These are phyloP conservation scores for Lumnitzera littorea DNA, from an alignment of 345 rosid genomes.

Conservation along the genomic window DNA sequence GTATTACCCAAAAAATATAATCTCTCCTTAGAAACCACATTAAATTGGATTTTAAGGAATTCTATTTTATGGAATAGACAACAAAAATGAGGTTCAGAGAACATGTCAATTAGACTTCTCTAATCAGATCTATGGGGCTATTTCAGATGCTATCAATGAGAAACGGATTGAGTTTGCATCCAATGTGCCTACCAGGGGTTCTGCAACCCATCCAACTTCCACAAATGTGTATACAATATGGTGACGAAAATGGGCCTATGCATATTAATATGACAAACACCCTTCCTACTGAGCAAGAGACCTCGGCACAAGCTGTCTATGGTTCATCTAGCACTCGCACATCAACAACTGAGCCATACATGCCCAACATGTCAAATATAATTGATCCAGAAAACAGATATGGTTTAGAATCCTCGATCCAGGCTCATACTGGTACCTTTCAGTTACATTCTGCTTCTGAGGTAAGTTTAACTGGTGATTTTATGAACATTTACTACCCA, in stretches of 20 bases:
- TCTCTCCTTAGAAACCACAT: no score
- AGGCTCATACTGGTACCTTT: conserved; percentile 39
- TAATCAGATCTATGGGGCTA: conserved; percentile 7
- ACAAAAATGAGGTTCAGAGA: not conserved
- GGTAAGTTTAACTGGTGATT: conserved; percentile 28
- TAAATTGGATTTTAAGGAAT: no score
- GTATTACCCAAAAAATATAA: no score
- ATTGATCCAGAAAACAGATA: conserved; percentile 36
- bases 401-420: conserved; percentile 51
- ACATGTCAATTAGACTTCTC: conserved; percentile 3
- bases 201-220: conserved; percentile 41
- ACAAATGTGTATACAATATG: conserved; percentile 22
- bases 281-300: conserved; percentile 27
- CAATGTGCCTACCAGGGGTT: conserved; percentile 54
- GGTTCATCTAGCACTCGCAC: conserved; percentile 31
- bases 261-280: conserved; percentile 20
- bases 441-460: conserved; percentile 27
- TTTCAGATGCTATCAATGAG: conserved; percentile 75
- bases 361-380: conserved; percentile 28
- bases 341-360: conserved; percentile 22
- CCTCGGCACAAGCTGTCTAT: conserved; percentile 18
- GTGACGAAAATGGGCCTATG: conserved; percentile 24
- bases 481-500: not conserved
- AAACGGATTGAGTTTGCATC: conserved; percentile 67
- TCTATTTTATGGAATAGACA: not conserved